These are phyloP conservation scores for Pseudonitzschia pungens DNA, from an alignment of 108 stramenopile species.

Conservation along the genomic window DNA sequence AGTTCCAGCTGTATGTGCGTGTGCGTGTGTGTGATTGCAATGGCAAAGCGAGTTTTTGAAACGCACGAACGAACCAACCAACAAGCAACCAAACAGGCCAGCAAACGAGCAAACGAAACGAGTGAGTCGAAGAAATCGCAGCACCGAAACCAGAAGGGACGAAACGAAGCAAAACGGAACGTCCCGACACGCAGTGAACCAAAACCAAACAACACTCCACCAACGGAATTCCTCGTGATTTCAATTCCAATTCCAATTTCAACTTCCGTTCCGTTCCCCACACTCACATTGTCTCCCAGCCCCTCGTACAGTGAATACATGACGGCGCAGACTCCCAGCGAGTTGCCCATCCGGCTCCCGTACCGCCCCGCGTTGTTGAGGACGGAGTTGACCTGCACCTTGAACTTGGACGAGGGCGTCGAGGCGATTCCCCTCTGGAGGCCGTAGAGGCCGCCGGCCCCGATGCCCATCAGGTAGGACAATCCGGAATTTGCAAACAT, in stretches of 20 bases:
- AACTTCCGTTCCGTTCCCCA: too few relatives aligned
- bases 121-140: background rate
- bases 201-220: background rate
- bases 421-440: slow-evolving; percentile 67
- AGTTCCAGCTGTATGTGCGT: slow-evolving; percentile 44
- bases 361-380: slow-evolving; percentile 84
- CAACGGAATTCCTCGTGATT: too few relatives aligned
- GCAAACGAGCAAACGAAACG: too few relatives aligned
- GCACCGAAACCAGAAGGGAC: background rate
- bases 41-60: too few relatives aligned
- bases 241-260: too few relatives aligned
- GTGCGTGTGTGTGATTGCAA: too few relatives aligned
- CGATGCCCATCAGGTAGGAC: slow-evolving; percentile 75
- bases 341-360: slow-evolving; percentile 76
- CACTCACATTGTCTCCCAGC: slow-evolving; percentile 69
- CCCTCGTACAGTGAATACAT: slow-evolving; percentile 84
- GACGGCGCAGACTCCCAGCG: slow-evolving; percentile 74
- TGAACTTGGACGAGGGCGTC: slow-evolving; percentile 70
- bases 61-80: too few relatives aligned
- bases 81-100: too few relatives aligned
- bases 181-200: too few relatives aligned
- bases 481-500: slow-evolving; percentile 87
- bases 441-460: slow-evolving; percentile 76
- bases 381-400: slow-evolving; percentile 81
- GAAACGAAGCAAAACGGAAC: background rate